phyloP scores from a whole-genome alignment of 2,329 filamentous ascomycete genomes.

The Bretziella fagacearum region DNA sequence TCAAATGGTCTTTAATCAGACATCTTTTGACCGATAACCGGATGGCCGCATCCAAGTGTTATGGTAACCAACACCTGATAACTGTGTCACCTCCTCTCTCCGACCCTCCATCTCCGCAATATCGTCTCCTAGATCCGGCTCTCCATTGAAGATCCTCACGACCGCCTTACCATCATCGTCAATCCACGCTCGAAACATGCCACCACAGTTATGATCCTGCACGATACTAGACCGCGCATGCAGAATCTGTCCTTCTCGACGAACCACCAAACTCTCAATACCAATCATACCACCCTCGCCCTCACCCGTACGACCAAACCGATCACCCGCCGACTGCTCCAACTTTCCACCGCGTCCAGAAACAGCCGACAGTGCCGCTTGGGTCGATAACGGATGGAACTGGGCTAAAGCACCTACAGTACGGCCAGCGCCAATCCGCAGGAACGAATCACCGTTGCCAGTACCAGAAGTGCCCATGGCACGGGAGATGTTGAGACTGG shows the following conservation, averaged over 20 bases:
- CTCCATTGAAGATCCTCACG: constrained; percentile 30
- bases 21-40: constrained; percentile 11
- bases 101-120: constrained; percentile 5
- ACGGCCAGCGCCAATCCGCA: constrained; percentile 52
- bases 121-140: constrained; percentile 6
- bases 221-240: constrained; percentile 38
- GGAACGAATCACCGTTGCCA: constrained; percentile 78
- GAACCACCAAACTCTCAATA: constrained; percentile 43
- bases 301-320: constrained; percentile 57
- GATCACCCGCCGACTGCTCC: constrained; percentile 52
- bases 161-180: constrained; percentile 40
- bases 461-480: constrained; percentile 54
- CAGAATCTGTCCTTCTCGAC: constrained; percentile 27
- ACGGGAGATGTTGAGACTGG: constrained; percentile 22
- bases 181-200: constrained; percentile 72
- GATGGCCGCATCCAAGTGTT: constrained; percentile 9
- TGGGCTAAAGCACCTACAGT: constrained; percentile 58
- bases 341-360: constrained; percentile 57
- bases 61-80: constrained; percentile 1
- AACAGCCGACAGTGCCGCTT: constrained; percentile 43
- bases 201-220: constrained; percentile 69
- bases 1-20: not conserved
- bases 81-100: constrained; percentile 7
- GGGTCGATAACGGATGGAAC: constrained; percentile 37
- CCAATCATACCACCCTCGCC: constrained; percentile 78